Evolutionary conservation across 305 asterid species (phyloP).

Genomic region (Petunia hybrid): DNA sequence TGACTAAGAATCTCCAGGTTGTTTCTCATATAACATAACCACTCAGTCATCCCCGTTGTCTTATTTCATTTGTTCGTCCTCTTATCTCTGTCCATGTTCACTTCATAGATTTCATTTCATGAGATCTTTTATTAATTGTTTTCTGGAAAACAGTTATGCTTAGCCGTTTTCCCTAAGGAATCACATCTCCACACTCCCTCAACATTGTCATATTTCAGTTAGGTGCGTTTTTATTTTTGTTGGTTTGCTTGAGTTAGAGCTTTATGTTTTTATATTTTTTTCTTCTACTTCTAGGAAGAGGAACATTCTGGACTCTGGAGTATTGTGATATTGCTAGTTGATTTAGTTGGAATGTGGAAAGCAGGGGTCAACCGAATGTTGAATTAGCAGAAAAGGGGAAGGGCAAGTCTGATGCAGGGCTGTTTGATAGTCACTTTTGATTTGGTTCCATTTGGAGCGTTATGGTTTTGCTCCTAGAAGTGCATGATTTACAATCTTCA

Average conservation of each 20-base stretch:
- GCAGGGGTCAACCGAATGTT: neutral
- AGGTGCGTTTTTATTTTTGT: neutral
- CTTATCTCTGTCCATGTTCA: neutral
- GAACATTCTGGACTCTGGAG: slow-evolving; percentile 13
- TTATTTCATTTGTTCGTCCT: neutral
- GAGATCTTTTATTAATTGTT: neutral
- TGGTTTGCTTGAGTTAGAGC: neutral
- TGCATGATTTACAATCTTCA: neutral
- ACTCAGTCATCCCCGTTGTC: neutral
- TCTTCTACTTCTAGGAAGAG: neutral
- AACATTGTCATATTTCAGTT: neutral
- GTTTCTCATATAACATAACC: neutral
- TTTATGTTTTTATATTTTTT: neutral
- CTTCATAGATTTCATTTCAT: neutral
- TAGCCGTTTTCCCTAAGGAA: neutral
- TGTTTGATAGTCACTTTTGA: neutral
- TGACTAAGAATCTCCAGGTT: neutral
- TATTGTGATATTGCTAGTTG: neutral
- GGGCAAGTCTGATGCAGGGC: neutral
- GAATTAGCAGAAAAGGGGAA: slow-evolving; percentile 2
- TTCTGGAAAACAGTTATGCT: slow-evolving; percentile 24
- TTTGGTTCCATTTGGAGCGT: neutral
- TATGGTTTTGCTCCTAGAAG: neutral
- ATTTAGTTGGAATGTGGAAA: neutral
- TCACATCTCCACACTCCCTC: neutral